phyloP scores from a whole-genome alignment of 805 yeast species.

The Wickerhamomyces mucosus region DNA sequence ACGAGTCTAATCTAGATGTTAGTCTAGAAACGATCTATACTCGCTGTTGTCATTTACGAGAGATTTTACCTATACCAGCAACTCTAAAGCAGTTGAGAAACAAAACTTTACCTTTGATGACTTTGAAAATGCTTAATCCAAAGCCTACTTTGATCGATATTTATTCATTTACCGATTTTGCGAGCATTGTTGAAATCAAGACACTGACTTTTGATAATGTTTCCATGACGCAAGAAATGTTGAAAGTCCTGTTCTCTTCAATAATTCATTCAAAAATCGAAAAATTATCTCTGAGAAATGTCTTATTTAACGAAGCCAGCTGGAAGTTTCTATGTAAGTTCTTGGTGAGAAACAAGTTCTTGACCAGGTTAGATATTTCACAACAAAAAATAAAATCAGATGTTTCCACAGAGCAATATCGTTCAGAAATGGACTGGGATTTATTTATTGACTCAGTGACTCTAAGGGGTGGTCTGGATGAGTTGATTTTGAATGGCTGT shows the following conservation, averaged over 20 bases:
- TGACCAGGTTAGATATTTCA: slow-evolving; percentile 59
- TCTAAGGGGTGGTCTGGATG: slow-evolving; percentile 69
- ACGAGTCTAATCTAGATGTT: slow-evolving; percentile 16
- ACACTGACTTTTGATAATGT: slow-evolving; percentile 76
- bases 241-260: slow-evolving; percentile 62
- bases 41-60: slow-evolving; percentile 87
- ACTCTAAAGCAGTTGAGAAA: slow-evolving; percentile 74
- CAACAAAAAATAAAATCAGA: slow-evolving; percentile 40
- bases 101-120: slow-evolving; percentile 63
- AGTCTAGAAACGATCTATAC: slow-evolving; percentile 68
- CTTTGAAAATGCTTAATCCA: slow-evolving; percentile 73
- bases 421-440: slow-evolving; percentile 80
- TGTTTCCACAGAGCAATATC: slow-evolving; percentile 25
- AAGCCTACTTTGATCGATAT: slow-evolving; percentile 84
- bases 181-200: slow-evolving; percentile 75
- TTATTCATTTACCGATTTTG: slow-evolving; percentile 79
- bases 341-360: slow-evolving; percentile 47
- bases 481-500: slow-evolving; percentile 72
- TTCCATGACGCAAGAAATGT: slow-evolving; percentile 63
- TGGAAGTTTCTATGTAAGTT: slow-evolving; percentile 80
- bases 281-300: slow-evolving; percentile 70
- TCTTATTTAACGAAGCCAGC: slow-evolving; percentile 59
- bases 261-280: slow-evolving; percentile 58
- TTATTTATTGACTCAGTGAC: slow-evolving; percentile 60
- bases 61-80: slow-evolving; percentile 86